These are phyloP conservation scores for Erucastrum elatum DNA, from an alignment of 345 rosid genomes.

Conservation along the genomic window DNA sequence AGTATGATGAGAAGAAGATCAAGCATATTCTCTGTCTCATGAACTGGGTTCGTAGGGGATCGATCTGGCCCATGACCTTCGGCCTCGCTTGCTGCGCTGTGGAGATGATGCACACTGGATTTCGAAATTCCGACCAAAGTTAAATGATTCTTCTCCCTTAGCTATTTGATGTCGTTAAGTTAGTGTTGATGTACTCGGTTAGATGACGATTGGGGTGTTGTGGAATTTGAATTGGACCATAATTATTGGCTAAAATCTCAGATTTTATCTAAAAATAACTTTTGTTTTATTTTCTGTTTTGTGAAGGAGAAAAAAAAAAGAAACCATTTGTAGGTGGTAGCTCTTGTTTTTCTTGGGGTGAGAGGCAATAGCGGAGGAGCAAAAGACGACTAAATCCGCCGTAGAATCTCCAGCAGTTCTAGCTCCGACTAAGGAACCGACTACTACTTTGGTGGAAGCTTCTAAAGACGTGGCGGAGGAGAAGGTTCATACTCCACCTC, in stretches of 20 bases:
- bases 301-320: background rate
- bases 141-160: too few species aligned
- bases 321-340: constrained; percentile 1
- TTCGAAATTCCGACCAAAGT: too few species aligned
- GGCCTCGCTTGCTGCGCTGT: too few species aligned
- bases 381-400: constrained; percentile 37
- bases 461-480: constrained; percentile 35
- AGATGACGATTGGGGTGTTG: too few species aligned
- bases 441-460: constrained; percentile 38
- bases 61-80: too few species aligned
- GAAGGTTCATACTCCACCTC: constrained; percentile 42
- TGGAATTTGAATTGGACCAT: too few species aligned
- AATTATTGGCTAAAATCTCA: background rate
- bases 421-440: constrained; percentile 32
- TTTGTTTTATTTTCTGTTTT: background rate
- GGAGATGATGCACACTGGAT: too few species aligned
- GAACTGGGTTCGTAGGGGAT: too few species aligned
- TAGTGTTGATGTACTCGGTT: too few species aligned
- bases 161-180: too few species aligned
- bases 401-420: constrained; percentile 33
- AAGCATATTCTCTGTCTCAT: too few species aligned
- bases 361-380: constrained; percentile 63
- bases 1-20: too few species aligned
- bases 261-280: background rate
- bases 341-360: background rate